Conservation (phyloP, 306 rosid genomes). For the Cucurbita pepo region DNA sequence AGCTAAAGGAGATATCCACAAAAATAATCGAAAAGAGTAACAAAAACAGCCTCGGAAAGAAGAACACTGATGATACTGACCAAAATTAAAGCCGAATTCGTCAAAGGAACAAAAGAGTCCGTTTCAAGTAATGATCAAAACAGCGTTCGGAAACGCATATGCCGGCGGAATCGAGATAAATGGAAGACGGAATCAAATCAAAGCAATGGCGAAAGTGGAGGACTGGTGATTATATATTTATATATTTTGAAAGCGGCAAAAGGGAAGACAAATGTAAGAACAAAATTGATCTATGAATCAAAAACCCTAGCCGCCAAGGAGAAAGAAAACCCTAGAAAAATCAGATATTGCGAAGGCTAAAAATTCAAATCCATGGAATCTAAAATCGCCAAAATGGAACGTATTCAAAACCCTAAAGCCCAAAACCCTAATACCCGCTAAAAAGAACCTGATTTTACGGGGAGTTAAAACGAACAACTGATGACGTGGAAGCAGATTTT, state of each 20-base stretch:
- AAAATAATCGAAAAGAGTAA: background rate
- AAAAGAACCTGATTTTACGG: background rate
- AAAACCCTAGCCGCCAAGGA: conserved; percentile 73
- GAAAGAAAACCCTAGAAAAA: conserved; percentile 1
- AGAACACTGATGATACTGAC: background rate
- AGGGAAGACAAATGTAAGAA: background rate
- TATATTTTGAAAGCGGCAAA: background rate
- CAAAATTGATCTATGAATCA: background rate
- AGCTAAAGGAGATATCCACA: background rate
- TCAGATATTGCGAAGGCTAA: background rate
- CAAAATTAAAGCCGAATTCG: background rate
- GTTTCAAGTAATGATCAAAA: background rate
- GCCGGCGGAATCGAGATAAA: background rate
- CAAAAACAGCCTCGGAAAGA: background rate
- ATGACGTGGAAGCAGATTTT: background rate
- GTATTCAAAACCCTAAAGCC: background rate
- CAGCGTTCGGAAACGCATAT: background rate
- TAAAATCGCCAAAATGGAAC: background rate
- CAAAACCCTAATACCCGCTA: conserved; percentile 6
- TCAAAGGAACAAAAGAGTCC: background rate
- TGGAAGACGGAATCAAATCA: background rate
- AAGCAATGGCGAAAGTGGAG: background rate
- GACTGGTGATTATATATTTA: background rate
- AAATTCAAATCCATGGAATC: background rate
- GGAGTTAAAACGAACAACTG: background rate